Base-by-base conservation (phyloP, 176 grass and related monocot genomes). In the Oryza meridionalis region DNA sequence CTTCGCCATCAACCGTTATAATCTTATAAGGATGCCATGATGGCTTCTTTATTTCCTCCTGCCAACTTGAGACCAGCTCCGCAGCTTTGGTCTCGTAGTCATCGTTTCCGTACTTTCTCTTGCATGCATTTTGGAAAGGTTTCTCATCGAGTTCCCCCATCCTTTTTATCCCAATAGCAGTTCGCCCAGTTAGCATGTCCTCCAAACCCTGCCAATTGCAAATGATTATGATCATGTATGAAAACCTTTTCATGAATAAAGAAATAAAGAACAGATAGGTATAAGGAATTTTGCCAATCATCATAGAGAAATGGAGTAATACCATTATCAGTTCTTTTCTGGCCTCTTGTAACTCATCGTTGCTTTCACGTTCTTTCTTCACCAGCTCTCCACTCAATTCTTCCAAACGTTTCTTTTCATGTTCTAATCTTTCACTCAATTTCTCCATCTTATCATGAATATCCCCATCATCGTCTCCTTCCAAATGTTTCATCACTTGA, bases 11-110 rank as follows among this genome's bases (percentile, higher is more conserved):
- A 62, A 33, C 45, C 16, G 77, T 21, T 53, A 92, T 6, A 66
- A 87, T 78, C 71, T 98, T 98, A 86, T 87, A 98, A 37, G 96
- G 96, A 90, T 98, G 91, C 96, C 96, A 98, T 16, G 87, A 69
- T 80, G 96, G 93, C 53, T 95, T 95, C 80, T 98, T 98, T 69
- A 98, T 71, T 84, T 95, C 96, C 55, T 95, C 96, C 83, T 98
- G 91, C 93, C 93, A 98, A 72, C 24, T 64, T 59, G 87, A 68
- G 44, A 77, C 79, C 38, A 98, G 74, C 76, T 93, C 87, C 8
- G 77, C 85, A 77, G 88, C 77, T 80, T 62, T 93, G 0, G 62
- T 19, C 24, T 93, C 83, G 6, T 84, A 84, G 72, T 95, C 96
- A 59, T 77, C 68, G 19, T 65, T 62, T 16, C 81, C 68, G 21